Percentiles rank a stretch among this genome's conserved stretches.
Evolutionary conservation across 305 asterid species (phyloP).

Genomic region (Solanum aculeatissimum): DNA sequence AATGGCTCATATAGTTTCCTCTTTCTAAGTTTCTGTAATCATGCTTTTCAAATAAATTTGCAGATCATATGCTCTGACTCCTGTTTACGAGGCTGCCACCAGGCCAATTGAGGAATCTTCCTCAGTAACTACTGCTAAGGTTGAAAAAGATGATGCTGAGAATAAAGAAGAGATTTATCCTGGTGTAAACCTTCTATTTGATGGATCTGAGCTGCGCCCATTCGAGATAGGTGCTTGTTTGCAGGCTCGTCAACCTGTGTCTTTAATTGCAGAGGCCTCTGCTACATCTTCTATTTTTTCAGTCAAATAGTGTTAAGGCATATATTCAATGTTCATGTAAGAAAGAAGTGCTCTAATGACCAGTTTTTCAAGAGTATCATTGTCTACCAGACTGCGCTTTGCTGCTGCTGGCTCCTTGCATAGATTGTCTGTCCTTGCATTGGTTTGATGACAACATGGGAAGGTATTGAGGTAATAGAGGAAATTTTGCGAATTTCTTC

Average conservation of each 20-base stretch:
- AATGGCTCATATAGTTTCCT: neutral
- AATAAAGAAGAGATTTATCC: slow-evolving; percentile 86
- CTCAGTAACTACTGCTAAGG: slow-evolving; percentile 34
- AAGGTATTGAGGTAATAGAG: neutral
- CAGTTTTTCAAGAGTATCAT: slow-evolving; percentile 1
- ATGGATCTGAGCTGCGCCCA: slow-evolving; percentile 82
- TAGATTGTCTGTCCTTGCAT: neutral
- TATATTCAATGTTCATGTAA: neutral
- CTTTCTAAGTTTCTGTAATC: neutral
- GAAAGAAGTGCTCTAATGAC: neutral
- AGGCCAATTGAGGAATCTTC: slow-evolving; percentile 55
- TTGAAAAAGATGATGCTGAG: slow-evolving; percentile 68
- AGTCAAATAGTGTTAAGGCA: slow-evolving; percentile 17
- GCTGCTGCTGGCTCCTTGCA: neutral
- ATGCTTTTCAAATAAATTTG: slow-evolving; percentile 15
- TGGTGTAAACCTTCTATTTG: slow-evolving; percentile 88
- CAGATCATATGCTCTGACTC: slow-evolving; percentile 78
- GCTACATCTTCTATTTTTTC: slow-evolving; percentile 61
- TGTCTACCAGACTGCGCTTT: neutral
- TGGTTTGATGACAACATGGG: neutral
- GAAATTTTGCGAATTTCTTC: neutral
- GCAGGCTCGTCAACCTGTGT: slow-evolving; percentile 94
- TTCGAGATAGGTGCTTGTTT: slow-evolving; percentile 94
- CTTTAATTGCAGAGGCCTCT: slow-evolving; percentile 87
- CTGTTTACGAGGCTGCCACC: slow-evolving; percentile 63